Evolutionary conservation across 2,329 filamentous ascomycete species (phyloP), one percentile per base, ranked within the genome.

Genomic region (Pezicula carpinea): DNA sequence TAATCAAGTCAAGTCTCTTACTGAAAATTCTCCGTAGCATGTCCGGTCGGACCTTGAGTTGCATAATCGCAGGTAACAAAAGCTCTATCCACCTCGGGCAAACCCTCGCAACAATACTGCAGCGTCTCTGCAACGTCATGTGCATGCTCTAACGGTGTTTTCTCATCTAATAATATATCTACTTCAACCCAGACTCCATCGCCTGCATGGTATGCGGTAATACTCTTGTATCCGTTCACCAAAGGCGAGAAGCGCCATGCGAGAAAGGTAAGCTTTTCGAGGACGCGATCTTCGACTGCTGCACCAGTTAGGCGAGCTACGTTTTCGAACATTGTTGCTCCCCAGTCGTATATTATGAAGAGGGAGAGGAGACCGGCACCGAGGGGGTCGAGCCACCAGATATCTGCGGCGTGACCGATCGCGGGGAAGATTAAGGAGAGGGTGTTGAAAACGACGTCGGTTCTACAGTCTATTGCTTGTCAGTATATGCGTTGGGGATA

Each of bases 261-360:
- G 46, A 82, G 68, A 52, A 73, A 82, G 54, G 76, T 72, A 26
- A 81, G 65, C 60, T 81, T 82, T 53, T 75, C 68, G 22, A 70
- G 66, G 5, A 75, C 60, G 0, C 67, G 60, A 6, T 72, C 65
- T 6, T 71, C 66, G 0, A 76, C 77, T 0, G 73, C 73, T 43
- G 75, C 66, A n/a, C 79, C 79, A 0, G 75, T 77, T 5, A 82
- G 64, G 0, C 77, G 69, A 3, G 71, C 73, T 31, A 82, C 69
- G 53, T 81, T 81, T 50, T 77, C 72, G 40, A 82, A 69, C 53
- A 72, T 77, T 0, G 81, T 85, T 36, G 71, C 68, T 1, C 73
- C 75, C 82, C 81, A 85, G 63, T 85, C 81, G 65, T 76, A 82
- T 55, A 85, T 83, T 63, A 85, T 82, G 67, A 77, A 83, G 3